phyloP scores from a whole-genome alignment of 2,329 filamentous ascomycete species.

The Neocucurbitaria cava region DNA sequence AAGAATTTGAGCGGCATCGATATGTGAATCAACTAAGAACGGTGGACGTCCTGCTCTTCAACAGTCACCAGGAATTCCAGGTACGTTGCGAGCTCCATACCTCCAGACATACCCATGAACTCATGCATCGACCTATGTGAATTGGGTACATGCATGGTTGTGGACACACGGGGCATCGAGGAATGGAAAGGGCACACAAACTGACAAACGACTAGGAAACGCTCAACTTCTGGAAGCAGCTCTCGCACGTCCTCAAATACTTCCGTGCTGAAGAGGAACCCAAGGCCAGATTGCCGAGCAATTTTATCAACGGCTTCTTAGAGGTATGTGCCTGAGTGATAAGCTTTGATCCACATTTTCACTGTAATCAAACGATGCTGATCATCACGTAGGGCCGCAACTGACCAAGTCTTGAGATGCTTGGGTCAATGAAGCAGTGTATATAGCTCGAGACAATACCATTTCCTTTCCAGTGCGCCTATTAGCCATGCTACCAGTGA shows the following conservation, averaged over 20 bases:
- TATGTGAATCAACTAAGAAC: slow-evolving; percentile 88
- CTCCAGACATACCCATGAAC: too few relatives aligned
- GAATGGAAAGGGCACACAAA: background rate
- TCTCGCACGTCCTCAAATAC: slow-evolving; percentile 94
- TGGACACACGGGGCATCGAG: background rate
- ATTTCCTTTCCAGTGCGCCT: slow-evolving; percentile 44
- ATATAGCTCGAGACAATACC: slow-evolving; percentile 46
- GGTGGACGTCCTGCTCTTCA: slow-evolving; percentile 87
- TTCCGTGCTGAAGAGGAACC: slow-evolving; percentile 88
- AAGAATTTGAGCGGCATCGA: slow-evolving; percentile 96
- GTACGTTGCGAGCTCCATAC: too few relatives aligned
- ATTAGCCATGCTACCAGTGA: slow-evolving; percentile 23
- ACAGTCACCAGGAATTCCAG: slow-evolving; percentile 94
- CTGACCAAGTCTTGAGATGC: slow-evolving; percentile 11
- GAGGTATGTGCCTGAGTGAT: slow-evolving; percentile 69
- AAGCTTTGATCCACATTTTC: background rate
- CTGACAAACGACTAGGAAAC: slow-evolving; percentile 72
- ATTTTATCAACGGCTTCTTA: slow-evolving; percentile 93
- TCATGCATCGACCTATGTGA: too few relatives aligned
- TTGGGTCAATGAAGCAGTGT: slow-evolving; percentile 28
- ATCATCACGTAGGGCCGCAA: background rate
- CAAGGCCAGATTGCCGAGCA: slow-evolving; percentile 77
- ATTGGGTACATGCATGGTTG: background rate
- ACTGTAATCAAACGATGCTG: background rate
- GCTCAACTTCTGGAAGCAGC: slow-evolving; percentile 99